Base-by-base conservation (phyloP, 2,329 filamentous ascomycete species). In the Penicillium capsulatum region DNA sequence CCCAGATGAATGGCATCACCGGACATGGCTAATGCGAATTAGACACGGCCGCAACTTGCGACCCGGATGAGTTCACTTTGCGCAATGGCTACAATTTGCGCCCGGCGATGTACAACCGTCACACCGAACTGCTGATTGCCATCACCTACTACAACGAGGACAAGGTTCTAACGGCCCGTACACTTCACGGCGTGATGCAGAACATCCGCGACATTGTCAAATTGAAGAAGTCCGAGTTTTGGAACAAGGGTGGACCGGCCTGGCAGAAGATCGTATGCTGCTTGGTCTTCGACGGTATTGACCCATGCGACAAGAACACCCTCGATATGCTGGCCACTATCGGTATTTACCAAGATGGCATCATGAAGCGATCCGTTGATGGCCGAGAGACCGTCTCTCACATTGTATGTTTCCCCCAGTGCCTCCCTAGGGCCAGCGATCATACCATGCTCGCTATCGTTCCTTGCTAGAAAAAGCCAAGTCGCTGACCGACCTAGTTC, bases 81-180 rank as follows among this genome's bases (percentile, higher is more conserved):
- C 94, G 95, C 73, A 97, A 97, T 65, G 92, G 92, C 58, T 98
- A 97, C 76, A 95, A 97, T 74, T 77, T 98, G 66, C 86, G 92
- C 36, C 88, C 91, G 37, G 84, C 89, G 54, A 97, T 97, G 90
- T 97, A 97, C 73, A 97, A 97, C 76, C 80, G 91, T 57, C 91
- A 97, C 69, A 97, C 91, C 5, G 91, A 98, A 71, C 74, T 98
- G 55, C 77, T 97, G 52, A 96, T 98, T 66, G 91, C 91, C 59
- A 89, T 98, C 59, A 98, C 91, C 47, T 96, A 96, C 73, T 98
- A 97, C 76, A 97, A 97, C 72, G 91, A 97, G 76, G 92, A 97
- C 72, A 97, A 97, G 74, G 81, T 88, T 20, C 75, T 98, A 53
- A 86, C 92, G 13, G 78, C 91, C 36, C 83, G 91, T 68, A 98